Conservation (phyloP, 176 grass and related monocot genomes). For the Eragrostis nindensis region DNA sequence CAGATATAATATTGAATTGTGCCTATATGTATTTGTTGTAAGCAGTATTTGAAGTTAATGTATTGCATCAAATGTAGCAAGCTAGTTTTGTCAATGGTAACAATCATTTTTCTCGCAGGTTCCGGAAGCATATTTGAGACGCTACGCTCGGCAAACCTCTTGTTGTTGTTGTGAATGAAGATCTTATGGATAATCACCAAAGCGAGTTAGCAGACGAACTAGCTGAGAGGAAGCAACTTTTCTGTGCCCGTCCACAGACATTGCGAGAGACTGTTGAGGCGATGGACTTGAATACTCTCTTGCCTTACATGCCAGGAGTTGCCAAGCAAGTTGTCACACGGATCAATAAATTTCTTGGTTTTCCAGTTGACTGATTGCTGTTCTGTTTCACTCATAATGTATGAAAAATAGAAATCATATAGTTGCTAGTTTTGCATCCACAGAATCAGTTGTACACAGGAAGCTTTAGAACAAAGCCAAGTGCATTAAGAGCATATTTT, state of each 20-base stretch:
- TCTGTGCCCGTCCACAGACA: slow-evolving; percentile 55
- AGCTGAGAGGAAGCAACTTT: slow-evolving; percentile 75
- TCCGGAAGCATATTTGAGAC: slow-evolving; percentile 97
- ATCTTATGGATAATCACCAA: slow-evolving; percentile 96
- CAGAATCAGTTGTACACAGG: background rate
- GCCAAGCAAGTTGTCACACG: slow-evolving; percentile 45
- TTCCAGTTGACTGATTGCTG: slow-evolving; percentile 30
- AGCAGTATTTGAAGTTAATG: background rate
- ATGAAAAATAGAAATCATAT: background rate
- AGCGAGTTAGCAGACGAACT: slow-evolving; percentile 80
- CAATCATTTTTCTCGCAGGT: slow-evolving; percentile 45
- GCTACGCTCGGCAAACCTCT: slow-evolving; percentile 60
- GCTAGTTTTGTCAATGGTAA: background rate
- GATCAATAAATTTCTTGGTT: slow-evolving; percentile 68
- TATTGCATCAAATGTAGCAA: background rate
- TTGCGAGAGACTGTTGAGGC: slow-evolving; percentile 46
- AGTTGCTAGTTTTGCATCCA: no score
- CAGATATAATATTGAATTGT: slow-evolving; percentile 1
- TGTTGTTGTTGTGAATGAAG: slow-evolving; percentile 83
- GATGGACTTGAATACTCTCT: slow-evolving; percentile 59
- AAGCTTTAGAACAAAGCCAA: background rate
- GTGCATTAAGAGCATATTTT: background rate
- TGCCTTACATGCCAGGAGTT: slow-evolving; percentile 62
- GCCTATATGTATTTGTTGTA: slow-evolving; percentile 8
- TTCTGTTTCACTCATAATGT: background rate